These are phyloP conservation scores for Taxawa tesnikishii DNA, from an alignment of 2,329 filamentous ascomycete species.

Conservation along the genomic window DNA sequence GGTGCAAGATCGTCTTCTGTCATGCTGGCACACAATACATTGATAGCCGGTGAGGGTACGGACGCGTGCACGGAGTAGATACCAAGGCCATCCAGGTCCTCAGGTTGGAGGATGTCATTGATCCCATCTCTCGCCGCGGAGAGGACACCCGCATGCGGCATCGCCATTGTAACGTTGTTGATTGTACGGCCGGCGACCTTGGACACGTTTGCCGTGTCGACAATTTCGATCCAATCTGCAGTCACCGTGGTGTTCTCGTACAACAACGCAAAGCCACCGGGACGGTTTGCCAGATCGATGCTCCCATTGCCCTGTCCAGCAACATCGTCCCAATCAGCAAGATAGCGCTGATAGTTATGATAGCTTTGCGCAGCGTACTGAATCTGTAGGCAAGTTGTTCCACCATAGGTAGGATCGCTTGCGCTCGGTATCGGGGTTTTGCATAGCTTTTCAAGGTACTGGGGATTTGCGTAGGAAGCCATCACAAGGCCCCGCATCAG, in stretches of 20 bases:
- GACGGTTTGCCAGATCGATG: constrained; percentile 36
- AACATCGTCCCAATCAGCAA: constrained; percentile 41
- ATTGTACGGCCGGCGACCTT: constrained; percentile 44
- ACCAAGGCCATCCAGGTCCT: constrained; percentile 48
- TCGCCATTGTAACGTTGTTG: constrained; percentile 65
- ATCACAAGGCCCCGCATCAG: constrained; percentile 45
- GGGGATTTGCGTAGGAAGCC: constrained; percentile 50
- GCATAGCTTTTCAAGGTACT: constrained; percentile 45
- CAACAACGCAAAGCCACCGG: constrained; percentile 49
- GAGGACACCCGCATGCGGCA: constrained; percentile 63
- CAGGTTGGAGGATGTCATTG: constrained; percentile 60
- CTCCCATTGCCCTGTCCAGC: constrained; percentile 32
- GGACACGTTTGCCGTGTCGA: constrained; percentile 44
- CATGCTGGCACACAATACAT: constrained; percentile 63
- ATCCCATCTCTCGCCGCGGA: constrained; percentile 46
- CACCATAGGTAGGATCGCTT: constrained; percentile 28
- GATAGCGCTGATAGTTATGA: constrained; percentile 55
- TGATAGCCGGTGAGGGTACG: constrained; percentile 57
- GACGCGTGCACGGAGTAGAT: constrained; percentile 57
- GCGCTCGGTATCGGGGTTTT: constrained; percentile 43
- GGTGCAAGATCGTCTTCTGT: constrained; percentile 46
- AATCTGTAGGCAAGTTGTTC: constrained; percentile 53
- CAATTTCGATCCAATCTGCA: constrained; percentile 55
- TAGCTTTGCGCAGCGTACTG: constrained; percentile 58
- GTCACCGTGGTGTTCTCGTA: constrained; percentile 62